phyloP scores from a whole-genome alignment of 805 yeast genomes.

The Starmera amethionina region DNA sequence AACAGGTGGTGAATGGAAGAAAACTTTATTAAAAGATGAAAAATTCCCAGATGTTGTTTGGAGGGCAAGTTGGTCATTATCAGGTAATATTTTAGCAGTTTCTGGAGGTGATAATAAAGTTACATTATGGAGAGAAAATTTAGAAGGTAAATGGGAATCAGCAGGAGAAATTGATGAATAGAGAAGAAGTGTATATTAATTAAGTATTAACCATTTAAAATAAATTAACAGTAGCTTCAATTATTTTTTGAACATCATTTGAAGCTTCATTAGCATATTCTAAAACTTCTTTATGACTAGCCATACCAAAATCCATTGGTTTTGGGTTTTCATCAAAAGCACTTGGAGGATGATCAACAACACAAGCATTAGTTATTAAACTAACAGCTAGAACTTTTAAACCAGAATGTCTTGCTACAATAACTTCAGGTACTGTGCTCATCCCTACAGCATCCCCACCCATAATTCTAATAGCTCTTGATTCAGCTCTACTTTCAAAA shows the following conservation, averaged over 20 bases:
- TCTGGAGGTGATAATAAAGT: constrained; percentile 95
- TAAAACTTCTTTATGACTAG: constrained; percentile 87
- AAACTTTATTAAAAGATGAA: constrained; percentile 61
- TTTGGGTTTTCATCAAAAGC: constrained; percentile 46
- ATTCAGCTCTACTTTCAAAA: constrained; percentile 88
- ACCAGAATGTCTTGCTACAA: constrained; percentile 85
- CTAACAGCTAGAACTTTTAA: constrained; percentile 76
- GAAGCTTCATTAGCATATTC: constrained; percentile 78
- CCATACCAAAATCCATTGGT: constrained; percentile 62
- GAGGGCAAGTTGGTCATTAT: constrained; percentile 96
- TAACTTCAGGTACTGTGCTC: constrained; percentile 96
- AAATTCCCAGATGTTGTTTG: constrained; percentile 95
- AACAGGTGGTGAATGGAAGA: constrained; percentile 65
- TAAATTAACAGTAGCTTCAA: constrained; percentile 50
- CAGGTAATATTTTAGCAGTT: constrained; percentile 92
- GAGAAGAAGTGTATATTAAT: constrained; percentile 1
- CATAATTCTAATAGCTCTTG: constrained; percentile 52
- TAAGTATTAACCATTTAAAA: constrained; percentile 1
- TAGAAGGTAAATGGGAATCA: constrained; percentile 90
- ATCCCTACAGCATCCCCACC: constrained; percentile 97
- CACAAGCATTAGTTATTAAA: constrained; percentile 77
- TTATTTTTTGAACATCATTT: constrained; percentile 61
- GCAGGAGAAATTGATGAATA: constrained; percentile 94
- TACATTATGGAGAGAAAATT: constrained; percentile 91
- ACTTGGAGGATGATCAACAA: constrained; percentile 57